Evolutionary conservation across 2,329 filamentous ascomycete species (phyloP), one percentile per base, ranked within the genome.

Genomic region (Clarireedia homoeocarpa): DNA sequence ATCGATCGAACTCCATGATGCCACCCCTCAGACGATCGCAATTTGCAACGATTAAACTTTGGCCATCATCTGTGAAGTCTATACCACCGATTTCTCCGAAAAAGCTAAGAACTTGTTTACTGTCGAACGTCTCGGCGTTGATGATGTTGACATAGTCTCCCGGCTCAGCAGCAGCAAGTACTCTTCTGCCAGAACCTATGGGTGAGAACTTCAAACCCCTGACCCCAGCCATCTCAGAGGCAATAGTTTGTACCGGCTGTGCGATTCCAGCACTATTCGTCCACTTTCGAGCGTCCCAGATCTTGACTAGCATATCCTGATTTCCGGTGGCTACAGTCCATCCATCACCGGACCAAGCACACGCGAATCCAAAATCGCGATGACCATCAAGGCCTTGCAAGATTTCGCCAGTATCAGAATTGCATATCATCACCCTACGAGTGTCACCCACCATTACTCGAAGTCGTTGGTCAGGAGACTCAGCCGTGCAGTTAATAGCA

Each of bases 211-310:
- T 80, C 44, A 92, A 71, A 52, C 80, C 84, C 23, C 88, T 80
- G 0, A 84, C 84, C 20, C 85, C 83, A 2, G 86, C 82, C 76
- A 89, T 83, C 64, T 86, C 80, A 24, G 81, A 81, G 44, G 78
- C 74, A 24, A 91, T 73, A 10, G 78, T 79, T 17, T 74, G 74
- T 7, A 86, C 63, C 0, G 81, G 75, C 2, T 62, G 71, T 51
- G 74, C 71, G 23, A 66, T 54, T 5, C 81, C 81, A 4, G 77
- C 72, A 7, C 77, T 77, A 54, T 77, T 72, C 46, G 72, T 76
- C 84, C 86, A 89, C 53, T 80, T 82, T 7, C 88, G 79, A 6
- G 87, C 85, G 67, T 92, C 88, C 83, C 86, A 91, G 49, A 92
- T 82, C 61, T 84, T 82, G 62, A 91, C 77, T 27, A 77, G 79